Evolutionary conservation across 2,329 filamentous ascomycete species (phyloP).

Genomic region (Claviceps sp.): DNA sequence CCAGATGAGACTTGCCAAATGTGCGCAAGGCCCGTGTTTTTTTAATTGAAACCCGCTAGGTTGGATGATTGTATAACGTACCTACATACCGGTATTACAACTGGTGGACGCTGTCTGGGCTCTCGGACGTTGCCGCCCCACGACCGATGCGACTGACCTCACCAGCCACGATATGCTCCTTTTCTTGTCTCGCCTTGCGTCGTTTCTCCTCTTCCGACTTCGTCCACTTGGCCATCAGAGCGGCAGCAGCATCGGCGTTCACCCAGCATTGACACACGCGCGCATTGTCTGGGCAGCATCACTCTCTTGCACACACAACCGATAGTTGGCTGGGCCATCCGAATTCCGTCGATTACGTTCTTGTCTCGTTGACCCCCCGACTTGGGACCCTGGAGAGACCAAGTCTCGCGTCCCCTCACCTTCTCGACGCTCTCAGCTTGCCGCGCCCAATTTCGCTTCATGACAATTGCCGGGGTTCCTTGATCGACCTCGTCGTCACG

Average conservation of each 20-base stretch:
- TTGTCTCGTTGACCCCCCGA: neutral
- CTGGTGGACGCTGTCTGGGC: neutral
- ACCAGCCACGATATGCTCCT: neutral
- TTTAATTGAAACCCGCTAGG: no score
- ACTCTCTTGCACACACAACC: neutral
- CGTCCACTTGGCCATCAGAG: neutral
- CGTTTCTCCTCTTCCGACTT: neutral
- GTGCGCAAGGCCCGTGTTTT: no score
- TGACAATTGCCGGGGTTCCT: neutral
- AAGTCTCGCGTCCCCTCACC: neutral
- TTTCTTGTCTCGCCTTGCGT: neutral
- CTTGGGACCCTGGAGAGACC: neutral
- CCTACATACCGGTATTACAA: neutral
- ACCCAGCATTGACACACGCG: neutral
- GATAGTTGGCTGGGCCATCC: neutral
- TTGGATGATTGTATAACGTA: no score
- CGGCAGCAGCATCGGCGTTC: neutral
- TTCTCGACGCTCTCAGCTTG: neutral
- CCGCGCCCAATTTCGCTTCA: slow-evolving; percentile 4
- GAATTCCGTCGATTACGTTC: neutral
- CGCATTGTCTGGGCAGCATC: no score
- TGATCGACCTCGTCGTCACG: neutral
- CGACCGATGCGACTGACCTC: neutral
- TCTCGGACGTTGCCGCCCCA: neutral
- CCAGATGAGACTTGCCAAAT: no score